Conservation (phyloP, 371 early-diverging fungal species). For the Saksenaea oblongispora region DNA sequence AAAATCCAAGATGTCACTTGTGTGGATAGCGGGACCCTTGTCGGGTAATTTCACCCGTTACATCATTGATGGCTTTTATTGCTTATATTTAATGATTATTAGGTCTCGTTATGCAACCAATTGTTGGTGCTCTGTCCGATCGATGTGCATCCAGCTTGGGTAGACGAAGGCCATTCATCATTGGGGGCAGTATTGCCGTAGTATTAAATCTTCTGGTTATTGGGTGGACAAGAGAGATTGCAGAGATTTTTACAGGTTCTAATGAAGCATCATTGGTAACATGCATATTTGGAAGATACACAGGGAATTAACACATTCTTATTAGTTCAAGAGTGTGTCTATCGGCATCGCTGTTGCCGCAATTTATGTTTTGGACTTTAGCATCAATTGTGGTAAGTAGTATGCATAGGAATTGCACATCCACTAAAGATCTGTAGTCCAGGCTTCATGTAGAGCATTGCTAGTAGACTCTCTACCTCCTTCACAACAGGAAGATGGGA, state of each 20-base stretch:
- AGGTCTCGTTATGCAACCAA: constrained; percentile 83
- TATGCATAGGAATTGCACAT: neutral
- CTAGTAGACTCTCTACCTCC: constrained; percentile 85
- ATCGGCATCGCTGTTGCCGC: constrained; percentile 73
- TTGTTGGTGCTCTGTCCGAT: constrained; percentile 81
- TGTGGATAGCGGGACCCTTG: constrained; percentile 97
- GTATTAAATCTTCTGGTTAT: constrained; percentile 67
- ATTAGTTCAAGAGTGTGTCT: constrained; percentile 47
- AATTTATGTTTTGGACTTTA: constrained; percentile 90
- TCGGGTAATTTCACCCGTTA: constrained; percentile 59
- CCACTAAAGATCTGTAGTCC: constrained; percentile 45
- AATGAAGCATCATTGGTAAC: constrained; percentile 19
- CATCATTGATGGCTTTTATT: neutral
- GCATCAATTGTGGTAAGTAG: constrained; percentile 80
- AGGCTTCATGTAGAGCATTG: constrained; percentile 85
- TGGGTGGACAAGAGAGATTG: constrained; percentile 83
- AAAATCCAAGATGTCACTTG: constrained; percentile 84
- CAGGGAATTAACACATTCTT: neutral
- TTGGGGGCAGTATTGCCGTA: constrained; percentile 68
- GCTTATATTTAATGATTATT: neutral
- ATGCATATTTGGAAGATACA: neutral
- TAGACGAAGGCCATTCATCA: constrained; percentile 73
- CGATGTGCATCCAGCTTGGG: constrained; percentile 68
- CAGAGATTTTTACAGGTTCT: constrained; percentile 36
- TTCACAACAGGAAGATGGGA: constrained; percentile 83